Percentiles rank a stretch among this genome's conserved stretches.
These are phyloP conservation scores for Filobasidium uniguttulatum DNA, from an alignment of 1,284 basidiomycete species.

Conservation along the genomic window DNA sequence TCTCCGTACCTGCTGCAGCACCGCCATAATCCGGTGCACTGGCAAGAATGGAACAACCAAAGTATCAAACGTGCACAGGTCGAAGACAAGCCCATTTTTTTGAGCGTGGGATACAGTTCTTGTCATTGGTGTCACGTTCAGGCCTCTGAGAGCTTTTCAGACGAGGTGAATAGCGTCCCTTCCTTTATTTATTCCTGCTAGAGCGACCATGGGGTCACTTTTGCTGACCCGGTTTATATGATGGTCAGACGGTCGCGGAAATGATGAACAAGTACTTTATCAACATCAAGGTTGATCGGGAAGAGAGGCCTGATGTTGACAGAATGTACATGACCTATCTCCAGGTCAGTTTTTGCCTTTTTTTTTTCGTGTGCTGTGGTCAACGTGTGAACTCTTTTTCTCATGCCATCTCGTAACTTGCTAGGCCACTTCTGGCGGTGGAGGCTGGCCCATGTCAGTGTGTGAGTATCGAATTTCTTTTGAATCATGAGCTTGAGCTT, in stretches of 20 bases:
- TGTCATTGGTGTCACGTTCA: conserved; percentile 34
- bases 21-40: conserved; percentile 40
- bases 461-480: conserved; percentile 16
- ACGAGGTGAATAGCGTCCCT: conserved; percentile 22
- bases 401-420: neutral
- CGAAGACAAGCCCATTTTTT: conserved; percentile 39
- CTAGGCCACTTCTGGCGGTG: conserved; percentile 37
- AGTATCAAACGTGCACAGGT: conserved; percentile 37
- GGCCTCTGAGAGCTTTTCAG: conserved; percentile 39
- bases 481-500: neutral
- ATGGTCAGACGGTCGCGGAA: conserved; percentile 27
- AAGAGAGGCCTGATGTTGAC: conserved; percentile 42
- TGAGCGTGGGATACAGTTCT: conserved; percentile 40
- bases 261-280: conserved; percentile 41
- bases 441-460: conserved; percentile 41
- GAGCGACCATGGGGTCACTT: neutral
- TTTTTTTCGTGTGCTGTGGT: neutral
- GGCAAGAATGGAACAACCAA: conserved; percentile 40
- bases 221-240: neutral
- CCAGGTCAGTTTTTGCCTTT: conserved; percentile 28
- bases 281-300: conserved; percentile 41
- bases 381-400: neutral
- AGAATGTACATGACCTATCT: conserved; percentile 42
- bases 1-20: conserved; percentile 42
- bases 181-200: no score